phyloP scores from a whole-genome alignment of 225 moss, liverwort and hornwort species.

The Bryum argenteum region DNA sequence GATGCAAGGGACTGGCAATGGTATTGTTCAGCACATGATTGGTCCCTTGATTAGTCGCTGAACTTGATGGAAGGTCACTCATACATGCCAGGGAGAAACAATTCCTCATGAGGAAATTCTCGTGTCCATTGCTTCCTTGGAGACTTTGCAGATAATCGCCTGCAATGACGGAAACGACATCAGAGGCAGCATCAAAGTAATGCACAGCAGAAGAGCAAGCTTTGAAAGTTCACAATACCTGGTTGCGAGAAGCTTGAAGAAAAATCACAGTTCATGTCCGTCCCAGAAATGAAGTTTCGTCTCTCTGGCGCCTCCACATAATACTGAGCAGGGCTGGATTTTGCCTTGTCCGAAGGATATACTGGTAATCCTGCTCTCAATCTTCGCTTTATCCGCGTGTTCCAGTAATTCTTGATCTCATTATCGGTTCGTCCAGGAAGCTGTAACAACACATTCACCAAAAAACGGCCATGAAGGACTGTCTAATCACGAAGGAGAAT shows the following conservation, averaged over 20 bases:
- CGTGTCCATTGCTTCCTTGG: constrained; percentile 50
- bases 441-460: constrained; percentile 47
- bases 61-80: constrained; percentile 68
- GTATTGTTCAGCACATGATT: constrained; percentile 54
- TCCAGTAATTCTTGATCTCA: constrained; percentile 99
- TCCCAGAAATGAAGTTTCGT: constrained; percentile 65
- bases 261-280: constrained; percentile 76
- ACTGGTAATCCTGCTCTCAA: constrained; percentile 94
- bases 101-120: constrained; percentile 52
- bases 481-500: constrained; percentile 6
- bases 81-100: constrained; percentile 51
- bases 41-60: constrained; percentile 63
- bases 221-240: constrained; percentile 38
- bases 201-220: background rate
- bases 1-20: constrained; percentile 61
- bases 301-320: constrained; percentile 64
- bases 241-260: constrained; percentile 58
- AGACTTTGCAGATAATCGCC: constrained; percentile 72
- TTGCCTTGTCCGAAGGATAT: constrained; percentile 79
- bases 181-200: constrained; percentile 1
- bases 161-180: constrained; percentile 28
- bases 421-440: constrained; percentile 97
- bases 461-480: constrained; percentile 15
- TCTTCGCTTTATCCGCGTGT: constrained; percentile 93
- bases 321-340: constrained; percentile 67